Percentiles rank a stretch among this genome's conserved stretches.
Conservation (phyloP, 202 grass and related monocot genomes). For the Musa balbisiana region DNA sequence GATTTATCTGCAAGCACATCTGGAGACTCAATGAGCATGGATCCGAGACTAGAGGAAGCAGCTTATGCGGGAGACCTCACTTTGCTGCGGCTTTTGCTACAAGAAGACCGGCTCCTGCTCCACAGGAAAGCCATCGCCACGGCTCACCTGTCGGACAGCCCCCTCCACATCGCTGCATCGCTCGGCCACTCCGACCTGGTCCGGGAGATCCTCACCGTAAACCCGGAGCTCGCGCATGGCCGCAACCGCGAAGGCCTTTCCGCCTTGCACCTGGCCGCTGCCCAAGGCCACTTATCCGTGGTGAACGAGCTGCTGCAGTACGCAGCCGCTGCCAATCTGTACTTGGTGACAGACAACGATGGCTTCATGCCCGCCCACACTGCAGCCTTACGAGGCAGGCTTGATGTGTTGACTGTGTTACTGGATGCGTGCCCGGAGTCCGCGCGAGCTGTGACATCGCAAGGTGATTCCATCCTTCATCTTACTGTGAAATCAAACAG, state of each 20-base stretch:
- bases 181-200: constrained; percentile 17
- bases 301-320: not conserved
- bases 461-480: constrained; percentile 12
- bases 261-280: constrained; percentile 7
- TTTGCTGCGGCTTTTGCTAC: too few relatives aligned
- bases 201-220: not conserved
- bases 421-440: not conserved
- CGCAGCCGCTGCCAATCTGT: not conserved
- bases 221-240: not conserved
- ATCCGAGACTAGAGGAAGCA: too few relatives aligned
- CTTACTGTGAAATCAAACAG: constrained; percentile 15
- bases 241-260: constrained; percentile 6
- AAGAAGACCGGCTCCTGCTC: too few relatives aligned
- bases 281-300: constrained; percentile 4
- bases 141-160: too few relatives aligned
- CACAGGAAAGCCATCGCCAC: too few relatives aligned
- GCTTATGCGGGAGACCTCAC: too few relatives aligned
- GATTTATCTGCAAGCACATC: too few relatives aligned
- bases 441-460: not conserved
- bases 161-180: constrained; percentile 12
- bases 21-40: too few relatives aligned
- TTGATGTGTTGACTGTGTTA: not conserved
- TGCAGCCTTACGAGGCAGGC: not conserved
- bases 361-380: constrained; percentile 9
- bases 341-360: not conserved